Evolutionary conservation across 805 yeast genomes (phyloP).

Genomic region (Wickerhamomyces pijperi): DNA sequence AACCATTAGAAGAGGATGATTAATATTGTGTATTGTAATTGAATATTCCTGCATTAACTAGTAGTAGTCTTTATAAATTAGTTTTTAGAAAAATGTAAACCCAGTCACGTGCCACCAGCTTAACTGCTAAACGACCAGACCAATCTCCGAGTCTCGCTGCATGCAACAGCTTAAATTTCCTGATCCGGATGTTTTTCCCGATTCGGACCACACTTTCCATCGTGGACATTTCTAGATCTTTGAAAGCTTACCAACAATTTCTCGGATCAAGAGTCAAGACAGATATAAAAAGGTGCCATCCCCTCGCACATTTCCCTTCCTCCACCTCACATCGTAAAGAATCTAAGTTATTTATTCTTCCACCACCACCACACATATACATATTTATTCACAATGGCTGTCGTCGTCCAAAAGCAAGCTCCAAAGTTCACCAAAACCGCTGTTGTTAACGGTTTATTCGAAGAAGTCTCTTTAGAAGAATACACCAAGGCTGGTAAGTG

Average conservation of each 20-base stretch:
- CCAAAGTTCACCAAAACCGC: slow-evolving; percentile 95
- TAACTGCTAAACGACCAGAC: too few species aligned
- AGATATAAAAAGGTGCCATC: not conserved
- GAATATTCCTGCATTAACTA: too few species aligned
- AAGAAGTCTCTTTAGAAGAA: slow-evolving; percentile 88
- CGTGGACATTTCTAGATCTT: not conserved
- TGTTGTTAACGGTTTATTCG: slow-evolving; percentile 92
- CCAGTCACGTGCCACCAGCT: too few species aligned
- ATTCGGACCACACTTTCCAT: too few species aligned
- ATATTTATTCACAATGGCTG: slow-evolving; percentile 50
- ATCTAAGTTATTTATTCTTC: not conserved
- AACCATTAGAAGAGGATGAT: too few species aligned
- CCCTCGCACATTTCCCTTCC: not conserved
- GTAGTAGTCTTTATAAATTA: too few species aligned
- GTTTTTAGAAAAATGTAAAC: too few species aligned
- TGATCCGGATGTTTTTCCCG: too few species aligned
- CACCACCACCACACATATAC: not conserved
- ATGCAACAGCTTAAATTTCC: too few species aligned
- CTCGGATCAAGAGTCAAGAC: not conserved
- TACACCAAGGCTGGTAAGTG: slow-evolving; percentile 82
- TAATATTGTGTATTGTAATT: too few species aligned
- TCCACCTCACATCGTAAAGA: not conserved
- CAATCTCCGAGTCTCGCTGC: too few species aligned
- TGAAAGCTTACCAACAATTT: not conserved
- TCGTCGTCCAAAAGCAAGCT: slow-evolving; percentile 89